phyloP scores from a whole-genome alignment of 352 stramenopile genomes.

The Phytophthora idaei region DNA sequence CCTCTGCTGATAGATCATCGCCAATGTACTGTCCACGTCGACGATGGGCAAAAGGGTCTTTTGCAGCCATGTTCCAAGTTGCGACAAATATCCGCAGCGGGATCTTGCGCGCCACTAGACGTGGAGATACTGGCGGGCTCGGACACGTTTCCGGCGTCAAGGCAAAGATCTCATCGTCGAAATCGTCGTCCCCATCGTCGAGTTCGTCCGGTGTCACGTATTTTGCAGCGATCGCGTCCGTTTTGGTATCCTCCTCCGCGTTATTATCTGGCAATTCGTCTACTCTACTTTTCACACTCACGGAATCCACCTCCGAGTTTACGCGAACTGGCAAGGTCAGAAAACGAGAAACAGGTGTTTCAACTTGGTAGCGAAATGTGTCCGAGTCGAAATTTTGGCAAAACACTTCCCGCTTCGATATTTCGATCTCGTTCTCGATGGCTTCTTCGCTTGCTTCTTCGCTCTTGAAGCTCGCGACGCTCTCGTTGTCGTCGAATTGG shows the following conservation, averaged over 20 bases:
- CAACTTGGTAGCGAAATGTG: neutral
- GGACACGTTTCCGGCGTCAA: constrained; percentile 45
- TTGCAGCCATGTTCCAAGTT: constrained; percentile 79
- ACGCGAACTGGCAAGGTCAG: constrained; percentile 8
- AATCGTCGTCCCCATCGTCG: constrained; percentile 30
- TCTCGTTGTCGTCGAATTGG: constrained; percentile 25
- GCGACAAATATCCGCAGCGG: constrained; percentile 66
- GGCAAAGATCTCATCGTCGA: constrained; percentile 40
- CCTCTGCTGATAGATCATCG: constrained; percentile 37
- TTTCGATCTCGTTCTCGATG: constrained; percentile 29
- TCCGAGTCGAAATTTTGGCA: neutral
- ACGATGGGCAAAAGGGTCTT: constrained; percentile 56
- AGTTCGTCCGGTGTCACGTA: constrained; percentile 4
- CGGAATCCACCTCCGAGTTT: neutral
- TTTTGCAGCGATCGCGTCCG: constrained; percentile 1
- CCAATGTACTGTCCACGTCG: constrained; percentile 51
- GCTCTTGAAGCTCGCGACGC: constrained; percentile 19
- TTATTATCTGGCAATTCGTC: neutral
- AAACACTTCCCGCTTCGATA: constrained; percentile 4
- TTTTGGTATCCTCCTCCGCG: neutral
- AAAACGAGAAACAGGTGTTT: neutral
- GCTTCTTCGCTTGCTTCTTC: constrained; percentile 30
- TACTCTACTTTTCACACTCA: neutral
- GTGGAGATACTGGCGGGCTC: constrained; percentile 11
- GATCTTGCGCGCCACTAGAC: constrained; percentile 1